Evolutionary conservation across 495 filamentous ascomycete genomes (phyloP), one percentile per base, ranked within the genome.

Genomic region (Podospora anserina): DNA sequence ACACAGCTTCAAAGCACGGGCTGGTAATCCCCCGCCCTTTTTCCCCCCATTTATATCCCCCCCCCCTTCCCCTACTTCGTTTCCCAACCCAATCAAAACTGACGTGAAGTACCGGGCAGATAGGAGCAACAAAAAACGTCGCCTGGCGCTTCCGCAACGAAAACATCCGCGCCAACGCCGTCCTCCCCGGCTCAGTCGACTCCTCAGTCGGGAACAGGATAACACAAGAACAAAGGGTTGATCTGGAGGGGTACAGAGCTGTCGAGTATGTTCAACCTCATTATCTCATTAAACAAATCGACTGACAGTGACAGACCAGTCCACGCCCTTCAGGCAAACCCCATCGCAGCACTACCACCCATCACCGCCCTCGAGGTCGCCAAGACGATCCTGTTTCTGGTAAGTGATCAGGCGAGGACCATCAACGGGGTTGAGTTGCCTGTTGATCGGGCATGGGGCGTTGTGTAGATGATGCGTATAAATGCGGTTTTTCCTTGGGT

Each of bases 71-170:
- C 4, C 7, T 32, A 23, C 23, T 23, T 23, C 23, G 23, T 1
- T 23, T 23, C 23, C 23, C 23, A 23, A 23, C 23, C 30, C 4
- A 32, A 32, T 32, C 3, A 32, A 32, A 7, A 32, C 7, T 32
- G 7, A 32, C 30, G 7, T 32, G 4, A 32, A 4, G 3, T 58
- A n/a, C 6, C 6, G 19, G 9, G 49, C 5, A 77, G 67, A 70
- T 81, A 9, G 81, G 81, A 0, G 79, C 78, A 11, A 83, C 81
- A 4, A 82, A 81, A 62, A 81, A 82, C 68, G 79, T 81, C 2
- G 80, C 81, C 7, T 83, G 77, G 77, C 66, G 80, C 15, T 83
- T 79, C 69, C 72, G 74, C 13, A 72, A 79, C 66, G 80, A 81
- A 16, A 76, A 76, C 16, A 70, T 71, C 23, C 59, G 72, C 19